Evolutionary conservation across 345 rosid species (phyloP).

Genomic region (Linum lewisii): DNA sequence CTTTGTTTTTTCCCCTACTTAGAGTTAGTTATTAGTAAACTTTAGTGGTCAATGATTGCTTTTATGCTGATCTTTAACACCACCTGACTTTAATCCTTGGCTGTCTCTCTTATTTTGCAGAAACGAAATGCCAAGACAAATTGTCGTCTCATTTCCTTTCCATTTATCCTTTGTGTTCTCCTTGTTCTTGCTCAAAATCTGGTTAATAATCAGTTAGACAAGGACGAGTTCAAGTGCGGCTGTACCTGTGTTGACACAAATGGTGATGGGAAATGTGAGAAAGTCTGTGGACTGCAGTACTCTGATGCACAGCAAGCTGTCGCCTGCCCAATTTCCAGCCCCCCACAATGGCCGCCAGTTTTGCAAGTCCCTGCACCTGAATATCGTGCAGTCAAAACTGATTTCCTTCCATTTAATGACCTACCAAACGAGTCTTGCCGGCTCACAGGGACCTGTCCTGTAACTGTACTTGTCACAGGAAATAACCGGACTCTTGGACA

Average conservation of each 20-base stretch:
- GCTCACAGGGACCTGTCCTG: constrained; percentile 59
- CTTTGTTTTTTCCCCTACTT: neutral
- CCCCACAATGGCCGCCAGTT: constrained; percentile 74
- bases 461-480: constrained; percentile 59
- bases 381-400: constrained; percentile 46
- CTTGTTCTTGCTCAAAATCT: constrained; percentile 40
- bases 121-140: constrained; percentile 59
- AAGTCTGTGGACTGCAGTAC: constrained; percentile 51
- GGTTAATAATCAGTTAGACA: constrained; percentile 25
- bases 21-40: no score
- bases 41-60: neutral
- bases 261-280: constrained; percentile 39
- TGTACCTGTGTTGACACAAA: constrained; percentile 37
- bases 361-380: constrained; percentile 56
- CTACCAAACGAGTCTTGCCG: constrained; percentile 66
- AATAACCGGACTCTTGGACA: constrained; percentile 49
- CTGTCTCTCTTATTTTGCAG: constrained; percentile 24
- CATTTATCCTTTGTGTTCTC: constrained; percentile 54
- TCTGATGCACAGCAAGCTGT: constrained; percentile 39
- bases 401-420: constrained; percentile 25
- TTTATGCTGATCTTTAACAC: neutral
- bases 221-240: constrained; percentile 36
- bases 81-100: neutral
- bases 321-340: constrained; percentile 45
- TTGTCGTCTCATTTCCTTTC: constrained; percentile 59